phyloP scores from a whole-genome alignment of 2,329 filamentous ascomycete genomes.

The Diaporthe citriasiana region DNA sequence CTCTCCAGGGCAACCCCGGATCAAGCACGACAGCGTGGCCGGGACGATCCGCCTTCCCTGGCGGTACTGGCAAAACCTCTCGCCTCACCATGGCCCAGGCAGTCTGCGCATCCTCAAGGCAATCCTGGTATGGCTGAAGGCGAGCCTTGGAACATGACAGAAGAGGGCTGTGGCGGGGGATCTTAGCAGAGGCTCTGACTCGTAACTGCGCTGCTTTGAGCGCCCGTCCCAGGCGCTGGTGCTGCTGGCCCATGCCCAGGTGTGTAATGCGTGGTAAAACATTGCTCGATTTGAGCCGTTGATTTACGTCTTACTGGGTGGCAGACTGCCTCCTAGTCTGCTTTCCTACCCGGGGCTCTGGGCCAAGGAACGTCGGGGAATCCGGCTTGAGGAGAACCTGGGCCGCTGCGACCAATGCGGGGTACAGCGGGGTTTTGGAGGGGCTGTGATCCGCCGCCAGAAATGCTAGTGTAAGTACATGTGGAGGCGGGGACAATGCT shows the following conservation, averaged over 20 bases:
- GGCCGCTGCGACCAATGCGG: constrained; percentile 1
- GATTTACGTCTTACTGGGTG: constrained; percentile 9
- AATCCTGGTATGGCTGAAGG: neutral
- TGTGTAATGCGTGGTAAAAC: neutral
- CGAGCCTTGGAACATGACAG: constrained; percentile 11
- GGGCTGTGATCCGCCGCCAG: constrained; percentile 16
- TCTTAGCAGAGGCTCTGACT: neutral
- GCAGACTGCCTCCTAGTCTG: neutral
- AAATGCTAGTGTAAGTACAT: neutral
- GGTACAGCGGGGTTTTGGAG: constrained; percentile 28
- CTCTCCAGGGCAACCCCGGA: neutral
- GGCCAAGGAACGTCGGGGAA: constrained; percentile 30
- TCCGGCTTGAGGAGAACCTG: constrained; percentile 19
- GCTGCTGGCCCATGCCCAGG: neutral
- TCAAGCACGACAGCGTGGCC: constrained; percentile 17
- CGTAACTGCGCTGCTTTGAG: neutral
- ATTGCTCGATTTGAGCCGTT: neutral
- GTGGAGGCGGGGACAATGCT: neutral
- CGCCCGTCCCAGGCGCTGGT: neutral
- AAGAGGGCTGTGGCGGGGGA: neutral
- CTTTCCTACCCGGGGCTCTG: constrained; percentile 22
- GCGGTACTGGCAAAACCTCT: neutral
- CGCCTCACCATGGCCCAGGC: neutral
- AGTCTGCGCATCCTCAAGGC: neutral
- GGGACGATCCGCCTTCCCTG: constrained; percentile 21